Percentiles rank a stretch among this genome's conserved stretches.
phyloP scores from a whole-genome alignment of 345 rosid genomes.

The Rhodamnia argentea region DNA sequence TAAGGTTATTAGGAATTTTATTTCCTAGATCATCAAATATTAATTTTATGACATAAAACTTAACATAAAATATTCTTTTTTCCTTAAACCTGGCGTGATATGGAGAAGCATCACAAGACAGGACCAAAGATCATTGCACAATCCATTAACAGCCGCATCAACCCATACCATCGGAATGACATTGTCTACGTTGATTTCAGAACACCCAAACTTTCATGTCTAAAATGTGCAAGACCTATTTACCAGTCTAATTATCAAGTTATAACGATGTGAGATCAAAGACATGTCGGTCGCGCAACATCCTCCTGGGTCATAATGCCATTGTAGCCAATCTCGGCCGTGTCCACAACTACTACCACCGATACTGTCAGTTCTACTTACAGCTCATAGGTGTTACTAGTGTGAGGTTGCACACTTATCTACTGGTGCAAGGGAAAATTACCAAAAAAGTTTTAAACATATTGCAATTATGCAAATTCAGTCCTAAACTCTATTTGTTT shows the following conservation, averaged over 20 bases:
- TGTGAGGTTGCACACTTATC: not conserved
- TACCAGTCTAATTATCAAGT: not conserved
- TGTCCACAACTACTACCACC: not conserved
- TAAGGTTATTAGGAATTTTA: too few species aligned
- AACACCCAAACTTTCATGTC: not conserved
- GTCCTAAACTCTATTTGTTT: too few species aligned
- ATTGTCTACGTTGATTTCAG: not conserved
- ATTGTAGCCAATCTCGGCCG: not conserved
- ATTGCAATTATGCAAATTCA: too few species aligned
- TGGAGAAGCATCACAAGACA: too few species aligned
- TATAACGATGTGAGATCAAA: not conserved
- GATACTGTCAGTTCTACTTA: not conserved
- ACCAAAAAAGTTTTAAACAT: too few species aligned
- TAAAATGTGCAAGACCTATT: not conserved
- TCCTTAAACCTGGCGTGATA: too few species aligned
- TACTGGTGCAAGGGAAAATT: not conserved
- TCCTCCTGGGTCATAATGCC: not conserved
- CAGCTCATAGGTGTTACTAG: not conserved
- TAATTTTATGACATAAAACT: too few species aligned
- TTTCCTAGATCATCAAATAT: too few species aligned
- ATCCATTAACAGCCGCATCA: too few species aligned
- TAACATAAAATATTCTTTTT: too few species aligned
- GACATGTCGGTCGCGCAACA: not conserved
- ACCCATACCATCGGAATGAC: too few species aligned
- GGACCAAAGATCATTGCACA: too few species aligned